Evolutionary conservation across 2,329 filamentous ascomycete species (phyloP), one percentile per base, ranked within the genome.

Genomic region (Venturia effusa): DNA sequence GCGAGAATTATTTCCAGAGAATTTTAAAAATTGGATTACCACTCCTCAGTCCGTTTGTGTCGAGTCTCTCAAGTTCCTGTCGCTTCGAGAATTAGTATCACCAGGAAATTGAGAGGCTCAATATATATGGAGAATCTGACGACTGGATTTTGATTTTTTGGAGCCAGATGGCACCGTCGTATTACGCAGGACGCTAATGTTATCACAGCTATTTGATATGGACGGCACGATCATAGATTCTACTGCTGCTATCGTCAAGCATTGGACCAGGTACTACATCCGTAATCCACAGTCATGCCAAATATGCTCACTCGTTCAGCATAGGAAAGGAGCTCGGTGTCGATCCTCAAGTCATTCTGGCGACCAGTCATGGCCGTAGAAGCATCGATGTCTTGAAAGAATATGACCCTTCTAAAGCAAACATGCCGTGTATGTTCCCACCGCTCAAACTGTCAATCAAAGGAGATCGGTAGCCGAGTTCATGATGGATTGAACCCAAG

Each of bases 331-430:
- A 96, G 73, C 88, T 97, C 70, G 90, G 90, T 30, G 87, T 97
- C 27, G 85, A 90, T 68, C 89, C 90, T n/a, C 81, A 87, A 59
- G 84, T 88, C 57, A 97, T 99, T 70, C 83, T 97, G 32, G 83
- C 90, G 70, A 96, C 91, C 11, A 96, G 92, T 5, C 94, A 99
- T 76, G 94, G 94, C 66, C 85, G 93, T 66, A 82, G 94, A 65
- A 91, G 87, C 68, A 96, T 97, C 71, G 94, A 99, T 70, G 86
- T 89, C 2, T 81, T 99, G 65, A 84, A 84, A 73, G 79, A 92
- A 34, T 84, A 96, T 65, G 87, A 90, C 67, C 89, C 91, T 19
- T 86, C 89, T 69, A 90, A 91, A 73, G 94, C 94, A 51, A 97
- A 88, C 70, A 93, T 89, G 91, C 91, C 96, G 68, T 96, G 91